Evolutionary conservation across 805 yeast species (phyloP).

Genomic region (Yamadazyma ubonensis): DNA sequence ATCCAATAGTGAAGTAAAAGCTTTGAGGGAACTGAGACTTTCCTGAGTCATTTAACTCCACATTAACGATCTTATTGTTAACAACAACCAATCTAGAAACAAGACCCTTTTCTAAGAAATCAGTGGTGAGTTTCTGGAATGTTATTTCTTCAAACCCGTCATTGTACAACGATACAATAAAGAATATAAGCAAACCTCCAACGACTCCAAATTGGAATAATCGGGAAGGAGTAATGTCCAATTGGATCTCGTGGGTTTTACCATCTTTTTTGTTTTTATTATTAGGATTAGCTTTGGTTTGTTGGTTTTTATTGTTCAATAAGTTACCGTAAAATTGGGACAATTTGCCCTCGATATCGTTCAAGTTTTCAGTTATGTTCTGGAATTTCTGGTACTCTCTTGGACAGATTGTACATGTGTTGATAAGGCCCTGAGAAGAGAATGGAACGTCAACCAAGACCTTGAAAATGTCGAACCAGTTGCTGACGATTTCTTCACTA

Average conservation of each 20-base stretch:
- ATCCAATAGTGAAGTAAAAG: conserved; percentile 72
- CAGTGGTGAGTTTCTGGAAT: conserved; percentile 86
- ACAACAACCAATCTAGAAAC: conserved; percentile 75
- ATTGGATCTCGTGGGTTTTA: conserved; percentile 11
- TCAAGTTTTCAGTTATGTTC: conserved; percentile 11
- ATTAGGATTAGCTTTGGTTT: conserved; percentile 9
- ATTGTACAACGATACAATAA: conserved; percentile 20
- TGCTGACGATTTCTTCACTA: conserved; percentile 16
- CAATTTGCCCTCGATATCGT: conserved; percentile 12
- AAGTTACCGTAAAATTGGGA: conserved; percentile 11
- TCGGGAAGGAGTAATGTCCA: conserved; percentile 19
- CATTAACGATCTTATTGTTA: conserved; percentile 72
- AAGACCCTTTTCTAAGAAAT: conserved; percentile 70
- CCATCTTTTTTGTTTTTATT: conserved; percentile 15
- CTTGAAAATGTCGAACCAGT: conserved; percentile 33
- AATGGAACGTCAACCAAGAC: conserved; percentile 26
- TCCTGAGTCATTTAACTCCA: conserved; percentile 64
- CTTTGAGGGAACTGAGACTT: conserved; percentile 42
- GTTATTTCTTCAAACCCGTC: conserved; percentile 55
- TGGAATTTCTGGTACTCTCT: conserved; percentile 21
- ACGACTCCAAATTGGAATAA: conserved; percentile 32
- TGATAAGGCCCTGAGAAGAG: conserved; percentile 18
- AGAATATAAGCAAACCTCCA: conserved; percentile 26
- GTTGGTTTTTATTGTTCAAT: conserved; percentile 8
- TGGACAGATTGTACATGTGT: conserved; percentile 30